These are phyloP conservation scores for Hypomyces rosellus DNA, from an alignment of 2,329 filamentous ascomycete genomes.

Conservation along the genomic window DNA sequence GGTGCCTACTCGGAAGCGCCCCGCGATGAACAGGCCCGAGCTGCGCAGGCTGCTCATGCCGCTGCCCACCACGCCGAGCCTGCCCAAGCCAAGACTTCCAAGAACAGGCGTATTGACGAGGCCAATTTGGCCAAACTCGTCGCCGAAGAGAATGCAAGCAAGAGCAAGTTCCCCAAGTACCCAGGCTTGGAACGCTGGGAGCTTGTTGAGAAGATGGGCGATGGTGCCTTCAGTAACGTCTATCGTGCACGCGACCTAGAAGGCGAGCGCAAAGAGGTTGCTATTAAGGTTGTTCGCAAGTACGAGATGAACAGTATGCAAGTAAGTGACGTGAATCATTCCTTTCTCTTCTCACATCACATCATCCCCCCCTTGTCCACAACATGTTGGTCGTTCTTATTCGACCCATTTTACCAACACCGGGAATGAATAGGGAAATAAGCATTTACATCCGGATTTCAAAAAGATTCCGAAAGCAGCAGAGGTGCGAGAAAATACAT, in stretches of 20 bases:
- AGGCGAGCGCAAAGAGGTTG: conserved; percentile 70
- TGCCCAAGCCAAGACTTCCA: conserved; percentile 34
- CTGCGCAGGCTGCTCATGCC: conserved; percentile 59
- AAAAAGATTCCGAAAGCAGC: conserved; percentile 91
- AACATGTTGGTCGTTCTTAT: conserved; percentile 1
- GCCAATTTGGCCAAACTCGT: conserved; percentile 78
- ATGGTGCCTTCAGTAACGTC: conserved; percentile 97
- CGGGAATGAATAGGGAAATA: conserved; percentile 64
- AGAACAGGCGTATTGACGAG: conserved; percentile 43
- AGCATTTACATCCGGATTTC: conserved; percentile 93
- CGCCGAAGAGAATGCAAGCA: conserved; percentile 83
- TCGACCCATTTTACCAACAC: conserved; percentile 25
- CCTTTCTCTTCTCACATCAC: conserved; percentile 14
- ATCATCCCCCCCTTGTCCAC: conserved; percentile 3
- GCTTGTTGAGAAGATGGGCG: conserved; percentile 93
- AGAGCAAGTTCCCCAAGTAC: conserved; percentile 70
- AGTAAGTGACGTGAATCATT: conserved; percentile 57
- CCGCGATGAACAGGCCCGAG: conserved; percentile 58
- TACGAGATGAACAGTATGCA: conserved; percentile 98
- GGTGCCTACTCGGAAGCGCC: conserved; percentile 58
- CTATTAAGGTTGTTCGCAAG: conserved; percentile 98
- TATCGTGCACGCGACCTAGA: conserved; percentile 77
- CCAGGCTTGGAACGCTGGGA: conserved; percentile 58
- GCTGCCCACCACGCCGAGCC: conserved; percentile 58
- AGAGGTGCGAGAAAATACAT: conserved; percentile 71